These are phyloP conservation scores for Effrenium voratum DNA, from an alignment of 73 alveolate species.

Conservation along the genomic window DNA sequence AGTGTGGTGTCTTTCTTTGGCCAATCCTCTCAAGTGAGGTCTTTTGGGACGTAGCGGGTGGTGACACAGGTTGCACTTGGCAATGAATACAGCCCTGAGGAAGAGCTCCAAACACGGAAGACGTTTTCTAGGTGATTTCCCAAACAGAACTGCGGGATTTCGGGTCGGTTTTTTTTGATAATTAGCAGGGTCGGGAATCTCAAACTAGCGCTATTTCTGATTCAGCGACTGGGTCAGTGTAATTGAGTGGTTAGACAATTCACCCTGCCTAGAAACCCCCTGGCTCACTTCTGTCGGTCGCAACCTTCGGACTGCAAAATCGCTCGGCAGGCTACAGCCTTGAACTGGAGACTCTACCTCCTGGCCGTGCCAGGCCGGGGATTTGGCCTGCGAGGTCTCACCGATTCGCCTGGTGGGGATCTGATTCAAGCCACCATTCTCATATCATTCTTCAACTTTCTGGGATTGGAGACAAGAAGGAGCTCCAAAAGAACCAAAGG, in stretches of 20 bases:
- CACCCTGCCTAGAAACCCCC: background rate
- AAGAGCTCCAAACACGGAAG: too few species aligned
- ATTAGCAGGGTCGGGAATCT: background rate
- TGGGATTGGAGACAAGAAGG: too few species aligned
- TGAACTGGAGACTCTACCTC: constrained; percentile 68
- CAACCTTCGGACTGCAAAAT: background rate
- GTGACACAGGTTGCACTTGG: too few species aligned
- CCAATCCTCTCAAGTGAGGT: too few species aligned
- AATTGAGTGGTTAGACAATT: background rate
- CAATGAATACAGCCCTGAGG: too few species aligned
- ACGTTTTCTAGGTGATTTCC: background rate
- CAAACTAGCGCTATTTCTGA: background rate
- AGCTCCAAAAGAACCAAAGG: too few species aligned
- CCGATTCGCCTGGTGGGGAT: too few species aligned
- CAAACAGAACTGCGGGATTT: background rate
- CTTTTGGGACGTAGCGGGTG: too few species aligned
- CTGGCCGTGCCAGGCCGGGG: constrained; percentile 55
- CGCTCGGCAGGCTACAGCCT: constrained; percentile 21
- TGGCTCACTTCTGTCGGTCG: background rate
- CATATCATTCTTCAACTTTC: too few species aligned
- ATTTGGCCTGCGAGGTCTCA: background rate
- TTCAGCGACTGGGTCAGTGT: background rate
- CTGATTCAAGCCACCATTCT: too few species aligned
- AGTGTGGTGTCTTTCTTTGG: too few species aligned
- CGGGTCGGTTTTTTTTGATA: background rate